These are phyloP conservation scores for Neonectria faginata DNA, from an alignment of 2,329 filamentous ascomycete genomes.

Conservation along the genomic window DNA sequence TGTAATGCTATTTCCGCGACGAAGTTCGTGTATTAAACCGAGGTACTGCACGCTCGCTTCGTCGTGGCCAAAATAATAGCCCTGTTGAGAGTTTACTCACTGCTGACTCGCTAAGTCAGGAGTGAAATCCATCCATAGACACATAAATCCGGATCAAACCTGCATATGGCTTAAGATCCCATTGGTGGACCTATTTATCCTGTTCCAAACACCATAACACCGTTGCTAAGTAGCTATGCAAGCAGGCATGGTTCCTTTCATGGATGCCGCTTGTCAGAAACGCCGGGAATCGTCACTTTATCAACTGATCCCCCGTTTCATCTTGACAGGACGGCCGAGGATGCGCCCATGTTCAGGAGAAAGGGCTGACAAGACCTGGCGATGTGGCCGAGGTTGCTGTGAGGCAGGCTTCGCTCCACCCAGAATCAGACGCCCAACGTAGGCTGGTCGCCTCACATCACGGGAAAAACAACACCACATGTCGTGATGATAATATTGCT, in stretches of 20 bases:
- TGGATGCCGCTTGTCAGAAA: background rate
- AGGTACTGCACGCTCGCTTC: too few species aligned
- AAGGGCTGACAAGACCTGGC: background rate
- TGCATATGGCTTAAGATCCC: background rate
- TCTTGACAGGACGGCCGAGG: background rate
- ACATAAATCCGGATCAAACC: background rate
- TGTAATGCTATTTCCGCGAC: too few species aligned
- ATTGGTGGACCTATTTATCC: conserved; percentile 1
- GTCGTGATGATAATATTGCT: background rate
- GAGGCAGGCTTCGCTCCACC: background rate
- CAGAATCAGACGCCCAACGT: background rate
- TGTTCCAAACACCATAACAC: background rate
- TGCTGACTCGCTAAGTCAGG: background rate
- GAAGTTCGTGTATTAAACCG: too few species aligned
- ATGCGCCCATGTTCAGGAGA: background rate
- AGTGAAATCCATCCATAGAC: background rate
- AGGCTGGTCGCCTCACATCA: background rate
- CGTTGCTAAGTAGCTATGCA: background rate
- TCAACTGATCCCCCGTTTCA: background rate
- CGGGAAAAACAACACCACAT: too few species aligned
- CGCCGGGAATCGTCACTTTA: background rate
- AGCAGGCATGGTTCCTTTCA: background rate
- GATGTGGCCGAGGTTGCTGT: background rate
- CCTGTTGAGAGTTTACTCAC: background rate
- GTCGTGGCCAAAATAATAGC: too few species aligned